phyloP scores from a whole-genome alignment of 208 protist genomes.

The Porcisia hertigi region DNA sequence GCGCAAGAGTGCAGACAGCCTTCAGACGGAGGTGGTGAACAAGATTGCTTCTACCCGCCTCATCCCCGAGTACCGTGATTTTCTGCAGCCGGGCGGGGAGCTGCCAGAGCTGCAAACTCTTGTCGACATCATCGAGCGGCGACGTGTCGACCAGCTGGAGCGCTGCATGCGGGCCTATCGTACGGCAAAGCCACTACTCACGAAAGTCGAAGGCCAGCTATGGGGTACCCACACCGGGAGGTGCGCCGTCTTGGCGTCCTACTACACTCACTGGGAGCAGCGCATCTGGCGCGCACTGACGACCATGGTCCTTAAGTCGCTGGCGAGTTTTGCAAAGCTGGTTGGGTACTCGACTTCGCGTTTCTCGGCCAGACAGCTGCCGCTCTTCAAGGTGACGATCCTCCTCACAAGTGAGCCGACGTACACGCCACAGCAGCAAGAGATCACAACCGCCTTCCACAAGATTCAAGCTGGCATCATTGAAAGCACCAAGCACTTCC shows the following conservation, averaged over 20 bases:
- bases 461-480: constrained; percentile 93
- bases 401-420: constrained; percentile 93
- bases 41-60: constrained; percentile 87
- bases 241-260: constrained; percentile 85
- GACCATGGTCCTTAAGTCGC: constrained; percentile 89
- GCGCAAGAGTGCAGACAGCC: constrained; percentile 94
- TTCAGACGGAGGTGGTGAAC: constrained; percentile 93
- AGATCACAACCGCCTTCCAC: constrained; percentile 93
- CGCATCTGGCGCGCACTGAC: constrained; percentile 94
- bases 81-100: constrained; percentile 83
- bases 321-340: constrained; percentile 87
- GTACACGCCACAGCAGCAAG: constrained; percentile 92
- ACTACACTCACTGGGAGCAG: constrained; percentile 97
- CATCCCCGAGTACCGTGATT: constrained; percentile 77
- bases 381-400: constrained; percentile 95
- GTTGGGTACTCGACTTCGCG: constrained; percentile 74
- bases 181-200: constrained; percentile 93
- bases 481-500: constrained; percentile 94
- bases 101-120: constrained; percentile 93
- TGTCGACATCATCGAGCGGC: constrained; percentile 90
- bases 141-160: constrained; percentile 79
- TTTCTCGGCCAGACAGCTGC: constrained; percentile 39
- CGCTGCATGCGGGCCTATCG: constrained; percentile 92
- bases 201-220: constrained; percentile 96
- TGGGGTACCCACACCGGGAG: constrained; percentile 93